phyloP scores from a whole-genome alignment of 495 filamentous ascomycete species.

The Aspergillus bertholletiae region DNA sequence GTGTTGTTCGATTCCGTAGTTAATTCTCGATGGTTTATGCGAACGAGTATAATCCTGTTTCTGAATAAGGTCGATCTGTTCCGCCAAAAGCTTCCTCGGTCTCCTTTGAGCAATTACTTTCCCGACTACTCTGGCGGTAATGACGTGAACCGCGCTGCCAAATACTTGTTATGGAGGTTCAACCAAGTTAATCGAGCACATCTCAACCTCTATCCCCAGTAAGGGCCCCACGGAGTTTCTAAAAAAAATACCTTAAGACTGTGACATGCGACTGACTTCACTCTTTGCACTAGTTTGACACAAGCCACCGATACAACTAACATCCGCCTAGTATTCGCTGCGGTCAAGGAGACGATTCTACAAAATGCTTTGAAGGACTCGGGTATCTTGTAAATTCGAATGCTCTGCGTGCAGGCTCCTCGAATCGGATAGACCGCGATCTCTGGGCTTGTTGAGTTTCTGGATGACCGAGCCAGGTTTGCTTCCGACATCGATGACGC shows the following conservation, averaged over 20 bases:
- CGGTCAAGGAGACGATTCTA: conserved; percentile 97
- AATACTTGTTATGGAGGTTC: conserved; percentile 97
- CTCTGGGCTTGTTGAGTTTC: neutral
- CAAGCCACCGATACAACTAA: conserved; percentile 99
- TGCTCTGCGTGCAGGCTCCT: neutral
- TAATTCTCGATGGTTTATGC: conserved; percentile 98
- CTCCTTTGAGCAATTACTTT: conserved; percentile 89
- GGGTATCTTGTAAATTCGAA: conserved; percentile 68
- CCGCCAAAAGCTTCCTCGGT: conserved; percentile 85
- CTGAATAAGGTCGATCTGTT: conserved; percentile 98
- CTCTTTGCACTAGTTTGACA: conserved; percentile 63
- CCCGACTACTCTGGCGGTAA: conserved; percentile 97
- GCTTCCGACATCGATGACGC: neutral
- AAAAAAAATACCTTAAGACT: too few species aligned
- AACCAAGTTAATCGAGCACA: conserved; percentile 97
- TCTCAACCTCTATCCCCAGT: conserved; percentile 97
- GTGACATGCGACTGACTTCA: too few species aligned
- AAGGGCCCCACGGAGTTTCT: conserved; percentile 37
- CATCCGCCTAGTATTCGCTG: conserved; percentile 94
- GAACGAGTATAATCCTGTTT: conserved; percentile 97
- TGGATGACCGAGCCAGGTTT: neutral
- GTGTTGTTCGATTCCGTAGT: conserved; percentile 99
- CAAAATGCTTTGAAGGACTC: conserved; percentile 98
- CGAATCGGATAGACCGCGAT: neutral
- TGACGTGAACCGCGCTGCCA: conserved; percentile 95